Conservation (phyloP, 306 rosid genomes). For the Herpetospermum pedunculosum region DNA sequence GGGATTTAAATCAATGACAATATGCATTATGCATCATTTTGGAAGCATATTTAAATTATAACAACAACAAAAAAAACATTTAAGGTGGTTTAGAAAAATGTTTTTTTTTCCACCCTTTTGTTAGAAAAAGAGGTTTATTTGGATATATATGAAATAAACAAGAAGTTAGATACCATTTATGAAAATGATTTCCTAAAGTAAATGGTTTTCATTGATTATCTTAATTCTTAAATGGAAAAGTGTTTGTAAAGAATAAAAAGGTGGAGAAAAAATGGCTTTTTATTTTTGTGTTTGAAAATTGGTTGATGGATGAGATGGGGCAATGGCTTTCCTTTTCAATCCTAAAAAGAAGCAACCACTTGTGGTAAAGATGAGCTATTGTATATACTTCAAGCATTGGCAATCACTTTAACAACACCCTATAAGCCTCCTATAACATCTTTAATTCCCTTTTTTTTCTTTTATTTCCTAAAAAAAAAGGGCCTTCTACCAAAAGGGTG, state of each 20-base stretch:
- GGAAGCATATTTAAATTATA: no score
- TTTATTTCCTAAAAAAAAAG: not conserved
- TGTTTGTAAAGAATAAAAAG: not conserved
- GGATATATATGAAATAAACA: not conserved
- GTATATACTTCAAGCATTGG: constrained; percentile 4
- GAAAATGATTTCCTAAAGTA: not conserved
- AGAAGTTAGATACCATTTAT: not conserved
- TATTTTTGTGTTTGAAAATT: not conserved
- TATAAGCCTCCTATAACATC: not conserved
- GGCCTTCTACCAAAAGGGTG: not conserved
- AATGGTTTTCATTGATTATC: not conserved
- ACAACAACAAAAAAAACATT: no score
- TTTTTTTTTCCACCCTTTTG: not conserved
- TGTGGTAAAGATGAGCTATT: not conserved
- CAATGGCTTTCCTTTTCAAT: not conserved
- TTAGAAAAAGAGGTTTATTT: not conserved
- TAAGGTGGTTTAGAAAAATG: no score
- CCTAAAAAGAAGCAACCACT: constrained; percentile 13
- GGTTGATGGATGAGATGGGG: not conserved
- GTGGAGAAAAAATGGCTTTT: not conserved
- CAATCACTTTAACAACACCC: not conserved
- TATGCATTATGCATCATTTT: no score
- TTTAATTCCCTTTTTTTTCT: not conserved
- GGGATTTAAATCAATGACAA: no score
- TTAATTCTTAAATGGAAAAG: not conserved